Evolutionary conservation across 2,329 filamentous ascomycete species (phyloP), one percentile per base, ranked within the genome.

Genomic region (Seiridium unicorne): DNA sequence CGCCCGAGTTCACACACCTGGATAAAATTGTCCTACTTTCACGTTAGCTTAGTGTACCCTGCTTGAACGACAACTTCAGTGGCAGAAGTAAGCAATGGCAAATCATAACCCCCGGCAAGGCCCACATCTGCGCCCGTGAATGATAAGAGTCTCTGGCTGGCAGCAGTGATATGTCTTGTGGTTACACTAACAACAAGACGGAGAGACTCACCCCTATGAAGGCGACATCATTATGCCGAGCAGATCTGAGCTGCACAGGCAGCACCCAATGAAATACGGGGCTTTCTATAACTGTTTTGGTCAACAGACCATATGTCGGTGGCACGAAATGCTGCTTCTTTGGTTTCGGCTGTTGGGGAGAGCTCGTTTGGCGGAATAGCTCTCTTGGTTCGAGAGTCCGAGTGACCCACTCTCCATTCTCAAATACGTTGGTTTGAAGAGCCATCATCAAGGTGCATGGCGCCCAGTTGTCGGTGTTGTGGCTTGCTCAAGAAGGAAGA

Each of bases 201-300:
- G 7, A 31, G 4, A 38, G 31, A 82, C 86, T 76, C 80, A 90
- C 88, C 58, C 93, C 91, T 60, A 99, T 83, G 67, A 97, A 92
- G 44, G 93, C 89, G 64, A 97, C 86, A 76, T 98, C 93, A 66
- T 95, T 93, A 62, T 87, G 81, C 48, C 81, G 75, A 56, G 81
- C 80, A 59, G 88, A 88, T 60, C 93, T 84, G 61, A 98, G 79
- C 61, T 89, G 86, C n/a, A 89, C 91, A 10, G 93, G 91, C 11
- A 97, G 78, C 48, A 97, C 89, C 79, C 85, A 90, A 69, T 89
- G 89, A 59, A 89, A 83, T 42, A 90, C 79, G 1, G 93, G 90
- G 63, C 91, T 96, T 57, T 88, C 84, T 55, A 94, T 79, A 36
- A 96, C 73, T 0, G 93, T 97, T 69, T 85, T 88, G 1, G 92